A percentile compares a stretch with the other conserved stretches of the same genome.
Conservation (phyloP, 2,329 filamentous ascomycete species). For the Colletotrichum sp. region DNA sequence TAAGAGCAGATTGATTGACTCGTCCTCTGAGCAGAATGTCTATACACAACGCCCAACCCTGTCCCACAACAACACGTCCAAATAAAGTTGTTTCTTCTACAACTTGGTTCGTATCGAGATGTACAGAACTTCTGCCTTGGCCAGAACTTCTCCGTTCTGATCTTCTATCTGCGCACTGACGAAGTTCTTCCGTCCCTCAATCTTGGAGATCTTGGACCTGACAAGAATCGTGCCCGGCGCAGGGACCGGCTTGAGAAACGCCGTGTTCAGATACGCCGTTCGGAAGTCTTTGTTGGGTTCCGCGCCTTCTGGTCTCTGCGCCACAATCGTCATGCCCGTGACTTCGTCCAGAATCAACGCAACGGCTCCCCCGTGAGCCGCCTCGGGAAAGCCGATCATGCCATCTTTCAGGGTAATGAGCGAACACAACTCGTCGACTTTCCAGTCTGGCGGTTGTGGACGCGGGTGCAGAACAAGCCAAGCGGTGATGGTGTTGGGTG, state of each 20-base stretch:
- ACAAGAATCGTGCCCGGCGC: constrained; percentile 33
- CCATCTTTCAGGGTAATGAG: constrained; percentile 37
- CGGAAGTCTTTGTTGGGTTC: constrained; percentile 31
- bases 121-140: constrained; percentile 25
- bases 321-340: constrained; percentile 37
- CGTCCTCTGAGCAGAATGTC: not conserved
- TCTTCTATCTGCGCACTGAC: constrained; percentile 35
- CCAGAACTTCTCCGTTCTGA: constrained; percentile 33
- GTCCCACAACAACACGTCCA: not conserved
- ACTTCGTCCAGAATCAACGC: constrained; percentile 41
- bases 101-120: constrained; percentile 13
- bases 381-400: constrained; percentile 33
- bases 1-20: not conserved
- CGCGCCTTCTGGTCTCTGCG: constrained; percentile 36
- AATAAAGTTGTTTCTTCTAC: not conserved
- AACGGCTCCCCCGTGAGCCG: constrained; percentile 42
- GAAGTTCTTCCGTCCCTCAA: constrained; percentile 37
- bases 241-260: constrained; percentile 35
- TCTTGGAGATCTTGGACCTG: constrained; percentile 32
- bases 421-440: constrained; percentile 31
- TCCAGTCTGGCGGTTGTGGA: constrained; percentile 23
- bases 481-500: constrained; percentile 31
- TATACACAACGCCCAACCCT: not conserved
- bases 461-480: constrained; percentile 38
- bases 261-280: constrained; percentile 38